A percentile compares a stretch with the other conserved stretches of the same genome.
phyloP scores from a whole-genome alignment of 768 basidiomycete genomes.

The Lentinula guzmanii region DNA sequence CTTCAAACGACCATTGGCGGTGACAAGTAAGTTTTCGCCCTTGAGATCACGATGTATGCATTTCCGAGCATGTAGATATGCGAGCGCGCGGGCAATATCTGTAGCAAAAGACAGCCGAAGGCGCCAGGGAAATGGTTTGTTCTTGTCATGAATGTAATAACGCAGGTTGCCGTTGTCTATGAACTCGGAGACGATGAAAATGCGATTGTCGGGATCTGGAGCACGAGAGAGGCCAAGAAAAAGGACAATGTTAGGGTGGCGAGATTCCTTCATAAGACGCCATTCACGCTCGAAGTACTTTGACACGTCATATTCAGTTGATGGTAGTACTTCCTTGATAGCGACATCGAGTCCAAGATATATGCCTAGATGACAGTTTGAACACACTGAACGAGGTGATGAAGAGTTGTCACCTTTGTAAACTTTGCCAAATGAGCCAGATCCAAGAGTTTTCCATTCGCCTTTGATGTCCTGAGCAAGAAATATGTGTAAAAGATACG shows the following conservation, averaged over 20 bases:
- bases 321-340: constrained; percentile 93
- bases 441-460: constrained; percentile 83
- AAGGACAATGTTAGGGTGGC: constrained; percentile 90
- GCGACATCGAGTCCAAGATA: constrained; percentile 97
- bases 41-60: constrained; percentile 91
- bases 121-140: constrained; percentile 86
- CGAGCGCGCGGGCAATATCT: constrained; percentile 91
- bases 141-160: constrained; percentile 82
- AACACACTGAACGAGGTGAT: background rate
- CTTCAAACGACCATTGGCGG: constrained; percentile 89
- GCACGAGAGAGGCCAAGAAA: constrained; percentile 87
- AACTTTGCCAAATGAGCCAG: constrained; percentile 92
- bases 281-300: constrained; percentile 99
- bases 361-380: constrained; percentile 38
- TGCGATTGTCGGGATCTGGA: constrained; percentile 71
- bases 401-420: constrained; percentile 56
- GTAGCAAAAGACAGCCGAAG: constrained; percentile 92
- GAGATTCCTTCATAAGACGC: constrained; percentile 93
- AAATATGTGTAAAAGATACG: background rate
- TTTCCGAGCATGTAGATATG: constrained; percentile 93
- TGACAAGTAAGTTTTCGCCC: constrained; percentile 96
- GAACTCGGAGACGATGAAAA: constrained; percentile 94
- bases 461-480: constrained; percentile 72
- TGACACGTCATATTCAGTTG: constrained; percentile 85
- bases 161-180: constrained; percentile 91